These are phyloP conservation scores for Heterobasidion irregulare DNA, from an alignment of 1,284 basidiomycete species.

Conservation along the genomic window DNA sequence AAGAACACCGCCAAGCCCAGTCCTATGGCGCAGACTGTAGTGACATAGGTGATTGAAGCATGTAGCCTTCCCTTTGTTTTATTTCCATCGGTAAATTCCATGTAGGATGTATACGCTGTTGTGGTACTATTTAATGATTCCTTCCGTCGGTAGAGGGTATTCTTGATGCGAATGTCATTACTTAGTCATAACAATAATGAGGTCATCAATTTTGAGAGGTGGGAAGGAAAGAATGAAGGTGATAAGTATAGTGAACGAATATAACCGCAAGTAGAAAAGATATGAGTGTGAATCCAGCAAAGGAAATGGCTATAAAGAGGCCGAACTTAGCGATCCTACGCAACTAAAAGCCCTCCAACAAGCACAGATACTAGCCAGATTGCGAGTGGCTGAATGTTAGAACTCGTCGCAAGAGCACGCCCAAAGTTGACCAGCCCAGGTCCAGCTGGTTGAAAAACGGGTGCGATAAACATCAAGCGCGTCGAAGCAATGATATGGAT, in stretches of 20 bases:
- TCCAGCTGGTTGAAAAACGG: conserved; percentile 29
- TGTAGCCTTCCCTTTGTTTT: background rate
- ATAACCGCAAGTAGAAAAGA: background rate
- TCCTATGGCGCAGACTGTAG: background rate
- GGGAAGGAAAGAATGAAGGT: too few species aligned
- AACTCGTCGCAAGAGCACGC: conserved; percentile 28
- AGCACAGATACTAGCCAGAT: conserved; percentile 34
- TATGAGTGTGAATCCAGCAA: background rate
- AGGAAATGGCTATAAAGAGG: too few species aligned
- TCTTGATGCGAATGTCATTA: background rate
- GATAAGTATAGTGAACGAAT: background rate
- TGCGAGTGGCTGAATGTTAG: conserved; percentile 20
- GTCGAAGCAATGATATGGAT: background rate
- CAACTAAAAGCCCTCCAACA: conserved; percentile 31
- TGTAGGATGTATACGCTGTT: background rate
- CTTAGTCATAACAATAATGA: too few species aligned
- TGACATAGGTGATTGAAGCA: background rate
- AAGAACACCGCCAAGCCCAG: conserved; percentile 28
- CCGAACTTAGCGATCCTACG: background rate
- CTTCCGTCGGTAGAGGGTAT: too few species aligned
- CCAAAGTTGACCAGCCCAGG: conserved; percentile 50
- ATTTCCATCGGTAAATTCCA: background rate
- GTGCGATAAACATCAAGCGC: background rate
- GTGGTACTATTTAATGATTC: background rate
- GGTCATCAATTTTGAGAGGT: too few species aligned